Evolutionary conservation across 805 yeast species (phyloP), one percentile per base, ranked within the genome.

Genomic region (Yarrowia deformans): DNA sequence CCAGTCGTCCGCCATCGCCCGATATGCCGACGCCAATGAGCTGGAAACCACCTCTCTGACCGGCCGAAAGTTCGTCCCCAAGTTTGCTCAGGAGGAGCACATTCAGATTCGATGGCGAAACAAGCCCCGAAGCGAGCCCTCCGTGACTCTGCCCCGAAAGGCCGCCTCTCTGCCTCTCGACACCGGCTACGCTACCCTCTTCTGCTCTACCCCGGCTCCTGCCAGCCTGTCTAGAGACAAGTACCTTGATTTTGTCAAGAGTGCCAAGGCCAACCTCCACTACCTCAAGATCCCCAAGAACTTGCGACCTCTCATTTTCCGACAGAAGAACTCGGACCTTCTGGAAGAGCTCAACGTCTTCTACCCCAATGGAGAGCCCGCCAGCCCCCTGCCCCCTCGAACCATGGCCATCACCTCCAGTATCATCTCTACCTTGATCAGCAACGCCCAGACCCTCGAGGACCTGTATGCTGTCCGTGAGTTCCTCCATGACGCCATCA

Each of bases 271-370:
- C 39, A 52, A 42, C 29, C 34, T 50, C 18, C 60, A 40, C 61
- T 66, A 34, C 37, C 23, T 32, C 52, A 66, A 66, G 69, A 32
- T 66, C 32, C 69, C 69, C 69, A 66, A 66, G 61, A 66, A 66
- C 50, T 19, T 66, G 43, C 60, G 52, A 40, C 69, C 69, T 42
- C 52, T 54, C 14, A 52, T 52, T 14, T 66, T 18, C 52, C 60
- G 69, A 14, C 45, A 6, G n/a, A 63, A 63, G 68, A 63, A 63
- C 50, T 5, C 45, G 1, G 68, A 63, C 18, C 39, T 63, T 13
- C 56, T 63, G 37, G 68, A 63, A 32, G 68, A 63, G 48, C 56
- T 63, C 18, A 63, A 63, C 39, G 18, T 63, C 12, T 46, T 63
- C 19, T 63, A 63, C 48, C 68, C 68, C 13, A n/a, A 12, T 3